Base-by-base conservation (phyloP, 805 yeast species). In the Metschnikowia colocasiae region DNA sequence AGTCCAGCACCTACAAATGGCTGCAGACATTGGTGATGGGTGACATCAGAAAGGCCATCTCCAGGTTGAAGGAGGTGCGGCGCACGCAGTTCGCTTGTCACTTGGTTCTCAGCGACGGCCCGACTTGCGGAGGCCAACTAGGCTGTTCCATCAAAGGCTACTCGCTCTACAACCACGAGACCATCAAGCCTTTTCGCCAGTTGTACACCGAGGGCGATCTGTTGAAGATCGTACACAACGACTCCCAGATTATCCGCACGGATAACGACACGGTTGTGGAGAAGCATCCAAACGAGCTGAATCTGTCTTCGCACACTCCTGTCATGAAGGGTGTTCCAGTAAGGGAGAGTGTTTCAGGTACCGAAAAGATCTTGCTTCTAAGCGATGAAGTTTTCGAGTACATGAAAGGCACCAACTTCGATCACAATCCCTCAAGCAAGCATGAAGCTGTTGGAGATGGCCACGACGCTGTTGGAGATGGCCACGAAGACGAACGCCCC, bases 101-200 rank as follows among this genome's bases (percentile, higher is more conserved):
- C 8, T 63, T 90, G 39, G 74, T 79, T 1, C 64, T 88, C 4
- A 75, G 81, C 39, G 79, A 78, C 31, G 70, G 69, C 3, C 65
- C 69, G 0, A 60, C 57, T 2, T 43, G 59, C 3, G 68, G 65
- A 13, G 74, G 73, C 5, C 49, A 50, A 2, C 47, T 91, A 16
- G 70, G 73, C 0, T 76, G 92, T 40, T 85, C 89, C 0, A 73
- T 91, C 1, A 79, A 78, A 54, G 97, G 96, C 0, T 86, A 81
- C 57, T 66, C 84, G 0, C 71, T 86, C n/a, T 78, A 76, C 50
- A 70, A 74, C 6, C 80, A 79, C 44, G 83, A 82, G 48, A 75
- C 70, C 35, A 58, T 80, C 0, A 71, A 75, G 16, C 65, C 76
- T n/a, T 68, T 79, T 10, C 74, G 74, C 32, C 71, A 71, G 37